These are phyloP conservation scores for Castanea mollissima DNA, from an alignment of 306 rosid genomes.

Conservation along the genomic window DNA sequence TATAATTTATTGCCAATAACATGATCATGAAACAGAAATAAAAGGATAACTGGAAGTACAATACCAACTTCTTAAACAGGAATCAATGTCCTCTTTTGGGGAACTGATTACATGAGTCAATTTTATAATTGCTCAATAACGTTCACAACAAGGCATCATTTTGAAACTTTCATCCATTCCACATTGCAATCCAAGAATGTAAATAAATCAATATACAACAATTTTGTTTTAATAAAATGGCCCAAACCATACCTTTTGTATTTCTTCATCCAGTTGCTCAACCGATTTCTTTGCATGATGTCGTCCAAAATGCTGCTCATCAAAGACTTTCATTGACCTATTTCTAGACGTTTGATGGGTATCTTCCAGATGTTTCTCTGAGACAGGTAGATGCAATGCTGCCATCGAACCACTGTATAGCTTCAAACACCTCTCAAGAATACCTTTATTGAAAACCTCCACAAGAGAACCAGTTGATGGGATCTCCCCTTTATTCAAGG, in stretches of 20 bases:
- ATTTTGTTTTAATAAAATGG: background rate
- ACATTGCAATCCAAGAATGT: background rate
- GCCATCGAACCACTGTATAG: slow-evolving; percentile 59
- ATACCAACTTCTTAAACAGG: background rate
- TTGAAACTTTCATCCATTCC: background rate
- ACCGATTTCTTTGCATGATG: slow-evolving; percentile 87
- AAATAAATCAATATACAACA: background rate
- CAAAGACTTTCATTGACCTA: slow-evolving; percentile 62
- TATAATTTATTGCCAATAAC: background rate
- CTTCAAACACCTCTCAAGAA: slow-evolving; percentile 88
- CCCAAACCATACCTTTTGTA: slow-evolving; percentile 55
- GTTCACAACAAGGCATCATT: background rate
- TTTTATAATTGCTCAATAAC: background rate
- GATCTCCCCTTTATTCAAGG: slow-evolving; percentile 97
- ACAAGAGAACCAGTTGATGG: slow-evolving; percentile 98
- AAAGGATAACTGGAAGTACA: background rate
- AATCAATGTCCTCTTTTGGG: background rate
- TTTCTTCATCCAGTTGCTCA: slow-evolving; percentile 72
- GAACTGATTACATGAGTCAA: background rate
- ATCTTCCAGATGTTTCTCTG: slow-evolving; percentile 55
- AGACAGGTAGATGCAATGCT: slow-evolving; percentile 55
- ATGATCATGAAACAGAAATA: slow-evolving; percentile 7
- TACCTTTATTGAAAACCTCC: slow-evolving; percentile 88
- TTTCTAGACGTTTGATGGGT: slow-evolving; percentile 56
- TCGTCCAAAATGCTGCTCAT: slow-evolving; percentile 85